A percentile compares a stretch with the other conserved stretches of the same genome.
phyloP scores from a whole-genome alignment of 495 filamentous ascomycete genomes.

The Penicillium daleae region DNA sequence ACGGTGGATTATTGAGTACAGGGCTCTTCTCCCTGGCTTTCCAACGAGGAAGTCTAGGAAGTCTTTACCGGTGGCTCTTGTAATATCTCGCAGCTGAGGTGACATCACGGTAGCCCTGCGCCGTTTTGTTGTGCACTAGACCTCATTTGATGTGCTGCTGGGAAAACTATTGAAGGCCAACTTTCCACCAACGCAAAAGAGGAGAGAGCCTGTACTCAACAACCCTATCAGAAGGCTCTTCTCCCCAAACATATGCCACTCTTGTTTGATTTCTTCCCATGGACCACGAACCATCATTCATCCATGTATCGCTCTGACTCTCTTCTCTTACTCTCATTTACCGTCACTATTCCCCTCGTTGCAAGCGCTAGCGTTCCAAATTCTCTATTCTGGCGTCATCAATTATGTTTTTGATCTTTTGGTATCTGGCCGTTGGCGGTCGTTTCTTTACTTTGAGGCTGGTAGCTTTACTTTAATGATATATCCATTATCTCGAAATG shows the following conservation, averaged over 20 bases:
- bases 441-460: constrained; percentile 5
- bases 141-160: background rate
- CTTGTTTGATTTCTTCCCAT: background rate
- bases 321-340: constrained; percentile 16
- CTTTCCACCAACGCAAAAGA: background rate
- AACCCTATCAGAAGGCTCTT: background rate
- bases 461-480: background rate
- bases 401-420: constrained; percentile 4
- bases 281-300: background rate
- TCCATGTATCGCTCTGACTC: constrained; percentile 3
- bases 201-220: background rate
- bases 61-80: background rate
- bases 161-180: background rate
- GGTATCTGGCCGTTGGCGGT: constrained; percentile 1
- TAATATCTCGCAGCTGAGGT: background rate
- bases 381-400: constrained; percentile 11
- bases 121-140: background rate
- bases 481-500: constrained; percentile 9
- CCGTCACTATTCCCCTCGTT: constrained; percentile 25
- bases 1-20: constrained; percentile 21
- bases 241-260: constrained; percentile 3
- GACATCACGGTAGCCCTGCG: background rate
- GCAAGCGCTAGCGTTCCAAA: constrained; percentile 18
- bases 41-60: background rate
- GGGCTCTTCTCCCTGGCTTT: background rate